Conservation (phyloP, 2,329 filamentous ascomycete species). For the Pestalotiopsis sp. region DNA sequence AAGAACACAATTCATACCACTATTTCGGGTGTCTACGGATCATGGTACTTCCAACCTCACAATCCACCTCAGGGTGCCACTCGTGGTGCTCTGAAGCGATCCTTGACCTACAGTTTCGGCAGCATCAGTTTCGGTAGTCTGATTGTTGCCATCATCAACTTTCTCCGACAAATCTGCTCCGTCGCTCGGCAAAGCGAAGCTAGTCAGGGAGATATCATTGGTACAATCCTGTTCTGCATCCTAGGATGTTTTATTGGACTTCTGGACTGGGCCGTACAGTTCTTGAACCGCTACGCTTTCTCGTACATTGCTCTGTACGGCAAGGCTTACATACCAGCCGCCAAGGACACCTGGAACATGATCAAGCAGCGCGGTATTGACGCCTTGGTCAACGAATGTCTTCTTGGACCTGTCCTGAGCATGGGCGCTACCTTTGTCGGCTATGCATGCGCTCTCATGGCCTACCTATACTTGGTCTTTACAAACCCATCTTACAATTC, state of each 20-base stretch:
- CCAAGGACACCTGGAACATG: constrained; percentile 73
- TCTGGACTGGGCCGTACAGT: constrained; percentile 83
- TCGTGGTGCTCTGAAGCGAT: constrained; percentile 77
- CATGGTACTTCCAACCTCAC: constrained; percentile 83
- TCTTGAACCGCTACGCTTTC: constrained; percentile 91
- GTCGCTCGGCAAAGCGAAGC: constrained; percentile 71
- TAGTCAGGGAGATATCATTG: constrained; percentile 69
- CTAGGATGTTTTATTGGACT: constrained; percentile 76
- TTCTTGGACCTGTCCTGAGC: constrained; percentile 68
- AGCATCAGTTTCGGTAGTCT: constrained; percentile 87
- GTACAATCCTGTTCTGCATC: constrained; percentile 67
- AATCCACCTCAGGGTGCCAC: constrained; percentile 79
- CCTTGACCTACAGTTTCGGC: constrained; percentile 89
- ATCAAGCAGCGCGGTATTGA: constrained; percentile 92
- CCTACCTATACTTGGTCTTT: constrained; percentile 85
- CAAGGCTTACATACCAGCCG: constrained; percentile 81
- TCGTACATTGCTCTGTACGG: constrained; percentile 93
- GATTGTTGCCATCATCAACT: constrained; percentile 84
- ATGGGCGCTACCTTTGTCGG: constrained; percentile 72
- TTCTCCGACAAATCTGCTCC: constrained; percentile 79
- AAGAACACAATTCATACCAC: constrained; percentile 92
- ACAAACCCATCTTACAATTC: constrained; percentile 79
- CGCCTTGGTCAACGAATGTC: constrained; percentile 85
- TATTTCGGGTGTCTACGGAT: constrained; percentile 86
- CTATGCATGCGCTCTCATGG: constrained; percentile 78